These are phyloP conservation scores for Metschnikowia hibisci DNA, from an alignment of 805 yeast genomes.

Conservation along the genomic window DNA sequence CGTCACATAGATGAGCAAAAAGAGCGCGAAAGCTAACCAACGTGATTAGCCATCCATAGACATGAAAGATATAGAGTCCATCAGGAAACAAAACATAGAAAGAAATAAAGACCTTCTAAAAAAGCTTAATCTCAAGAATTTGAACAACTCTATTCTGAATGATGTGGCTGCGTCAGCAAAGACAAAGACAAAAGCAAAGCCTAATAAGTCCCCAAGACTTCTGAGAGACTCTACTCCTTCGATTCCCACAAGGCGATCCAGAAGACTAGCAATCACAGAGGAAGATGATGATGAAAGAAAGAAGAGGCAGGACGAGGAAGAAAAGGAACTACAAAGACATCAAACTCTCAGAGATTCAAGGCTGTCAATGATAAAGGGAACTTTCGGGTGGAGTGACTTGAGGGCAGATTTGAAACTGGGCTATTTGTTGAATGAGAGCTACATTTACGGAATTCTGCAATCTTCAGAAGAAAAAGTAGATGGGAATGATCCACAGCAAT, in stretches of 20 bases:
- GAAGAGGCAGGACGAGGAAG: conserved; percentile 37
- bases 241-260: conserved; percentile 69
- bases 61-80: conserved; percentile 9
- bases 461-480: not conserved
- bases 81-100: conserved; percentile 60
- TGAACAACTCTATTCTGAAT: conserved; percentile 49
- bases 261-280: conserved; percentile 60
- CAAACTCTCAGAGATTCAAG: conserved; percentile 32
- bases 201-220: conserved; percentile 16
- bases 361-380: conserved; percentile 60
- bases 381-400: conserved; percentile 59
- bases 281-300: conserved; percentile 35
- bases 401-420: conserved; percentile 41
- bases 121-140: conserved; percentile 61
- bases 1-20: conserved; percentile 15
- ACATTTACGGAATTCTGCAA: not conserved
- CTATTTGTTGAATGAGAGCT: conserved; percentile 25
- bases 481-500: not conserved
- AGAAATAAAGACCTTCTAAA: conserved; percentile 74
- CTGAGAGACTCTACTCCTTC: conserved; percentile 23
- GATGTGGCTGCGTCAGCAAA: conserved; percentile 36
- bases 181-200: conserved; percentile 14
- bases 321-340: conserved; percentile 22
- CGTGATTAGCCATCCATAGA: not conserved
- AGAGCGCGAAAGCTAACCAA: conserved; percentile 1